phyloP scores from a whole-genome alignment of 225 moss, liverwort and hornwort species.

The Neckera pumila region DNA sequence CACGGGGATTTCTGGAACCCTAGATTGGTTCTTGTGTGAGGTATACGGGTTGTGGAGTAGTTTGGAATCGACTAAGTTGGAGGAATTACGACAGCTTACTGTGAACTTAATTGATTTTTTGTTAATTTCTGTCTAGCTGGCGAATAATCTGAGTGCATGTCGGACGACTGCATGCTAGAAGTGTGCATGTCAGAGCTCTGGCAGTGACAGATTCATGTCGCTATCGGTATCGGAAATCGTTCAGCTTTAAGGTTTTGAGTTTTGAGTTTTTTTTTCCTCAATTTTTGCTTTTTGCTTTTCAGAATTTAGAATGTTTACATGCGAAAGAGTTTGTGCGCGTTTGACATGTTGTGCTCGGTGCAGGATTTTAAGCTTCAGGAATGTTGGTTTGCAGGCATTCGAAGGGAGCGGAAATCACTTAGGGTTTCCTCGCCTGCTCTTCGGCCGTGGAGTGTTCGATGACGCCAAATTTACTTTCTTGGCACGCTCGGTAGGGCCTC shows the following conservation, averaged over 20 bases:
- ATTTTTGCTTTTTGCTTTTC: neutral
- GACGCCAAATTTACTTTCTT: neutral
- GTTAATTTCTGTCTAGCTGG: neutral
- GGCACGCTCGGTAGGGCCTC: neutral
- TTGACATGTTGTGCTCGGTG: neutral
- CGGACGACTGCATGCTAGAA: neutral
- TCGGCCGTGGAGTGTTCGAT: neutral
- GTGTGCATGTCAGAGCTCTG: neutral
- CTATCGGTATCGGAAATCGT: neutral
- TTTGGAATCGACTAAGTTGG: neutral
- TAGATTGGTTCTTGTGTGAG: neutral
- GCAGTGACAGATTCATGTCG: neutral
- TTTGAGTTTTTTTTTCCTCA: neutral
- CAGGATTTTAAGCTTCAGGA: neutral
- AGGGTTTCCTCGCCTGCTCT: neutral
- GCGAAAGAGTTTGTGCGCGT: neutral
- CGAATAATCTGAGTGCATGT: neutral
- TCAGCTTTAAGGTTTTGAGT: neutral
- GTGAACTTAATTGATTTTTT: neutral
- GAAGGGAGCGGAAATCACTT: neutral
- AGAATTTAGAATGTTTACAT: neutral
- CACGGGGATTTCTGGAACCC: neutral
- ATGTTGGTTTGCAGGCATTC: neutral
- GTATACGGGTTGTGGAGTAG: neutral
- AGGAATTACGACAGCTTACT: neutral